A percentile compares a stretch with the other conserved stretches of the same genome.
Evolutionary conservation across 108 stramenopile species (phyloP).

Genomic region (Nitzschia palea): DNA sequence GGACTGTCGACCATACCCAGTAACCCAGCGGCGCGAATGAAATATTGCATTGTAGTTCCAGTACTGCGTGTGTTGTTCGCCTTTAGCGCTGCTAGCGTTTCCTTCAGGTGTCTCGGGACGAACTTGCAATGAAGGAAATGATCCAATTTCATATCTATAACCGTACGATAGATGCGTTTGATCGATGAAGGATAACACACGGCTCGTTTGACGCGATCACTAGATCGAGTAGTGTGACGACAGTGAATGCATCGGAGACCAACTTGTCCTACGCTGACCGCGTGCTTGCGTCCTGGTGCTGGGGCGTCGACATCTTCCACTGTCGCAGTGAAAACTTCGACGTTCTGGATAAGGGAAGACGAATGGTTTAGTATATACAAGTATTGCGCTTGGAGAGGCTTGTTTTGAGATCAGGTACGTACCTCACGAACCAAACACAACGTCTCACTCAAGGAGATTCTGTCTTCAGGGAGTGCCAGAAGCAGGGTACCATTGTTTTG

Average conservation of each 20-base stretch:
- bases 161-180: slow-evolving; percentile 84
- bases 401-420: slow-evolving; percentile 7
- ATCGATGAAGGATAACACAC: slow-evolving; percentile 88
- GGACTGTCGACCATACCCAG: slow-evolving; percentile 80
- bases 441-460: slow-evolving; percentile 84
- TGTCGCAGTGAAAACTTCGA: slow-evolving; percentile 88
- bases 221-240: slow-evolving; percentile 56
- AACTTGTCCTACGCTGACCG: slow-evolving; percentile 81
- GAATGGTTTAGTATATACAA: neutral
- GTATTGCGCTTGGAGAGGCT: neutral
- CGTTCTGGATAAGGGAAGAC: slow-evolving; percentile 31
- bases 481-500: slow-evolving; percentile 33
- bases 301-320: slow-evolving; percentile 82
- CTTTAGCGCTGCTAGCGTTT: slow-evolving; percentile 65
- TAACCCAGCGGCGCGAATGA: slow-evolving; percentile 71
- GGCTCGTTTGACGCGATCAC: slow-evolving; percentile 86
- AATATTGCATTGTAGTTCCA: slow-evolving; percentile 90
- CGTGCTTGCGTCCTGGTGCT: slow-evolving; percentile 86
- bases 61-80: slow-evolving; percentile 78
- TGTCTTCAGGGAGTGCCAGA: slow-evolving; percentile 80
- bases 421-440: slow-evolving; percentile 84
- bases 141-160: slow-evolving; percentile 93
- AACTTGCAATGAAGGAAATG: slow-evolving; percentile 83
- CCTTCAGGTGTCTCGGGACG: slow-evolving; percentile 71
- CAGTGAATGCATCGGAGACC: slow-evolving; percentile 90